Evolutionary conservation across 1,284 basidiomycete species (phyloP).

Genomic region (Meira nashicola): DNA sequence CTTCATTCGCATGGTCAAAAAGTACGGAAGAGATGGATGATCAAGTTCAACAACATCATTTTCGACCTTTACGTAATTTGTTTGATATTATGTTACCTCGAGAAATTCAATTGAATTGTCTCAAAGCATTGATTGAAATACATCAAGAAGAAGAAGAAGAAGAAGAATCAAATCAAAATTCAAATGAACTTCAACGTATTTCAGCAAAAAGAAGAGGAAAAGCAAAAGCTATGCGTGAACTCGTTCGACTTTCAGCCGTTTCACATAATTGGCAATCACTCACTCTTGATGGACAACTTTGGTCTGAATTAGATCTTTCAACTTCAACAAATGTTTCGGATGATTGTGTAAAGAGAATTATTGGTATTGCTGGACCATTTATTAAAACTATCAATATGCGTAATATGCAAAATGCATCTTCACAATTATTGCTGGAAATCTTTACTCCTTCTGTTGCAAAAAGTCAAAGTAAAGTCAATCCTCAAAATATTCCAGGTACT

Average conservation of each 20-base stretch:
- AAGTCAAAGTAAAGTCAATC: neutral
- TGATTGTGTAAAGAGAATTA: neutral
- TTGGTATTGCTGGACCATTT: slow-evolving; percentile 6
- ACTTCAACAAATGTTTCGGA: neutral
- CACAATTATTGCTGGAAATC: neutral
- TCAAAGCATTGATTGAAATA: neutral
- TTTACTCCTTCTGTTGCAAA: neutral
- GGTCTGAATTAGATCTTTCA: neutral
- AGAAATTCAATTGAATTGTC: slow-evolving; percentile 5
- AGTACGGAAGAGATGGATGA: too few relatives aligned
- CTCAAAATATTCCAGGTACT: neutral
- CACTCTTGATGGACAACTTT: slow-evolving; percentile 13
- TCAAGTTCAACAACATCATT: neutral
- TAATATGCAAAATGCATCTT: neutral
- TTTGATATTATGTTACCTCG: slow-evolving; percentile 12
- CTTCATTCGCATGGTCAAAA: too few relatives aligned
- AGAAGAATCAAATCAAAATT: neutral
- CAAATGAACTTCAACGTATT: neutral
- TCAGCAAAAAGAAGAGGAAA: neutral
- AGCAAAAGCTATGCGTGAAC: slow-evolving; percentile 8
- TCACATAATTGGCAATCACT: slow-evolving; percentile 10
- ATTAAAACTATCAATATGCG: slow-evolving; percentile 2
- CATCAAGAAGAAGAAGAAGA: slow-evolving; percentile 8
- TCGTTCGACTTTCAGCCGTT: slow-evolving; percentile 3
- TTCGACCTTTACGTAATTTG: neutral